Conservation (phyloP, 2,329 filamentous ascomycete genomes). For the Fusarium sp. region DNA sequence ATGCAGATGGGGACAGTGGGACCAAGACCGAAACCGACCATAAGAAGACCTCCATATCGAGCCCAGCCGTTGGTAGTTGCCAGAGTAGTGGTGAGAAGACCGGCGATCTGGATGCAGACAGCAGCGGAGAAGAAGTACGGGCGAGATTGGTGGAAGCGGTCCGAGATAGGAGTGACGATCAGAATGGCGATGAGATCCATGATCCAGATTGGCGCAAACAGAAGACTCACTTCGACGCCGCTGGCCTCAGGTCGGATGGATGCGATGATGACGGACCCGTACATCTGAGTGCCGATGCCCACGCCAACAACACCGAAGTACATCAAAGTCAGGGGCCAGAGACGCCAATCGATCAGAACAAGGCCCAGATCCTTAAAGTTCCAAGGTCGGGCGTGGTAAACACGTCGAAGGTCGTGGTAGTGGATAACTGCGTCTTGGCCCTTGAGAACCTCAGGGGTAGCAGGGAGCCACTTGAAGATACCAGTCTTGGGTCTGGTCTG, state of each 20-base stretch:
- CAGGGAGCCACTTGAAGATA: constrained; percentile 72
- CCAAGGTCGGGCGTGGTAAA: constrained; percentile 82
- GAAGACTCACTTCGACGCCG: constrained; percentile 78
- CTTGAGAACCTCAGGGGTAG: constrained; percentile 73
- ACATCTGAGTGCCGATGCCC: constrained; percentile 88
- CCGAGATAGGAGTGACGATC: constrained; percentile 83
- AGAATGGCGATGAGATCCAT: constrained; percentile 91
- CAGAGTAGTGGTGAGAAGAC: constrained; percentile 82
- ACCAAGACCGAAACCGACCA: constrained; percentile 89
- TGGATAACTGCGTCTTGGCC: constrained; percentile 84
- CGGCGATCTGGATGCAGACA: constrained; percentile 80
- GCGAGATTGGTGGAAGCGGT: constrained; percentile 84
- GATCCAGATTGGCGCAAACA: constrained; percentile 93
- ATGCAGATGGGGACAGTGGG: constrained; percentile 93
- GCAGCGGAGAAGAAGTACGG: constrained; percentile 83
- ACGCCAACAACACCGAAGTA: constrained; percentile 96
- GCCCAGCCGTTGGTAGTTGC: constrained; percentile 78
- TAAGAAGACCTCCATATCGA: constrained; percentile 86
- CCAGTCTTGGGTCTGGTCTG: constrained; percentile 60
- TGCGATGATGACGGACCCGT: constrained; percentile 86
- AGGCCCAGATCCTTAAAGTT: constrained; percentile 72
- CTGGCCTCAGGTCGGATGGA: constrained; percentile 79
- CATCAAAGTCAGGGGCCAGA: constrained; percentile 89
- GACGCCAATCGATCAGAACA: constrained; percentile 84
- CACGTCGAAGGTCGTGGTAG: constrained; percentile 82